phyloP scores from a whole-genome alignment of 2,329 filamentous ascomycete species.

The Chaetomiaceae sp. region DNA sequence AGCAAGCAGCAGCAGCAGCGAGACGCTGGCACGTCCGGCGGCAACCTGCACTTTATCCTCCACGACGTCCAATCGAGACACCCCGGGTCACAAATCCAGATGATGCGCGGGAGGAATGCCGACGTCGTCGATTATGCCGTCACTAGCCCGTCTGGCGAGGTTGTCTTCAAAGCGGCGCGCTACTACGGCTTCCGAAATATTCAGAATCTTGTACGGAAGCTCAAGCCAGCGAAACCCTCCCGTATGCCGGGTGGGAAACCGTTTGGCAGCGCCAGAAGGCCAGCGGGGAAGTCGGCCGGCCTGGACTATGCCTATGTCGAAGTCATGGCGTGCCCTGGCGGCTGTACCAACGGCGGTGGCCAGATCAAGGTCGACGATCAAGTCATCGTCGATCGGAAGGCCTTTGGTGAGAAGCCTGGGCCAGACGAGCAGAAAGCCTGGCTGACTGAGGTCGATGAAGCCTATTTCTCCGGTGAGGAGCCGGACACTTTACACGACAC shows the following conservation, averaged over 20 bases:
- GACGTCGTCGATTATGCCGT: conserved; percentile 87
- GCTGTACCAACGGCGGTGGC: conserved; percentile 94
- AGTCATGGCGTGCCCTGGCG: conserved; percentile 98
- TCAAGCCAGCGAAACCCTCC: conserved; percentile 75
- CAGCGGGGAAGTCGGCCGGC: conserved; percentile 43
- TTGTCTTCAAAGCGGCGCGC: conserved; percentile 73
- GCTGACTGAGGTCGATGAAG: conserved; percentile 78
- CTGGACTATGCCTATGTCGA: conserved; percentile 88
- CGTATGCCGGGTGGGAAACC: conserved; percentile 73
- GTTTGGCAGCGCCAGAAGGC: conserved; percentile 51
- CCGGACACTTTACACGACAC: conserved; percentile 32
- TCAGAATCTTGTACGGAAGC: conserved; percentile 87
- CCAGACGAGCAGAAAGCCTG: conserved; percentile 81
- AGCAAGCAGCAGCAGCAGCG: conserved; percentile 45
- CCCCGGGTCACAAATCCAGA: conserved; percentile 66
- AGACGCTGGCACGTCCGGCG: conserved; percentile 75
- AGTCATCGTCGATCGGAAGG: conserved; percentile 47
- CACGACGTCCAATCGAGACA: conserved; percentile 66
- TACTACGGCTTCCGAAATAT: conserved; percentile 99
- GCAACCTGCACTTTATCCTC: conserved; percentile 82
- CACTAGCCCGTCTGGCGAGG: conserved; percentile 48
- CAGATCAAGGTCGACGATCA: conserved; percentile 90
- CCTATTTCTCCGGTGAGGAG: conserved; percentile 76
- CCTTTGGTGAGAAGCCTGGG: conserved; percentile 53
- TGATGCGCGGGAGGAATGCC: conserved; percentile 73